Conservation (phyloP, 2,329 filamentous ascomycete species). For the Botryotinia globosa region DNA sequence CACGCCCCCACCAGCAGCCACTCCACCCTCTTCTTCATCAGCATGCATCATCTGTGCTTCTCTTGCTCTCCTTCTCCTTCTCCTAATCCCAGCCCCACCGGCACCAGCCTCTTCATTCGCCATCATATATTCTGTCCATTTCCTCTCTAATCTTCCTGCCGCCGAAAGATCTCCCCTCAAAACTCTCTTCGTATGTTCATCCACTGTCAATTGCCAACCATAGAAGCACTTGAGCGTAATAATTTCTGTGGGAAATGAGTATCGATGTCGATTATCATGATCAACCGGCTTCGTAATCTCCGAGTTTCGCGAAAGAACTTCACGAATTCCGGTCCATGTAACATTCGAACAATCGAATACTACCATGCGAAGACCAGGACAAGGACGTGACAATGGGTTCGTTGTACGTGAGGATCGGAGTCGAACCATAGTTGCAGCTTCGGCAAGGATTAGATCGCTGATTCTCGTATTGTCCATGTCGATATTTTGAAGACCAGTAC, state of each 20-base stretch:
- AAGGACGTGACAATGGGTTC: slow-evolving; percentile 31
- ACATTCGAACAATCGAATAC: slow-evolving; percentile 91
- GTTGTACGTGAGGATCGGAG: slow-evolving; percentile 50
- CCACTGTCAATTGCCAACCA: slow-evolving; percentile 90
- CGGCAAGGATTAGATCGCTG: slow-evolving; percentile 79
- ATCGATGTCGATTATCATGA: slow-evolving; percentile 12
- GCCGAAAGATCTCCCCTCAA: slow-evolving; percentile 70
- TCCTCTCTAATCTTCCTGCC: slow-evolving; percentile 77
- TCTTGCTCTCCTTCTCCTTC: slow-evolving; percentile 72
- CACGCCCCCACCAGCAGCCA: slow-evolving; percentile 42
- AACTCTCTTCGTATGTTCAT: slow-evolving; percentile 88
- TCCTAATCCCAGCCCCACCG: slow-evolving; percentile 61
- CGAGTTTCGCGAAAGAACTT: slow-evolving; percentile 81
- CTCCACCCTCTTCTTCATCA: slow-evolving; percentile 70
- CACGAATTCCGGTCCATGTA: slow-evolving; percentile 87
- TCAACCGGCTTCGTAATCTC: slow-evolving; percentile 57
- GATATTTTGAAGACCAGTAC: slow-evolving; percentile 64
- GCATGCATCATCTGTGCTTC: slow-evolving; percentile 79
- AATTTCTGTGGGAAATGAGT: slow-evolving; percentile 67
- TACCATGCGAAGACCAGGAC: slow-evolving; percentile 65
- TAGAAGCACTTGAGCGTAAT: slow-evolving; percentile 92
- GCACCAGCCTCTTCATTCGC: slow-evolving; percentile 79
- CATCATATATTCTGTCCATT: slow-evolving; percentile 95
- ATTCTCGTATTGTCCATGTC: slow-evolving; percentile 94
- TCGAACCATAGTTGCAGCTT: slow-evolving; percentile 78